phyloP scores from a whole-genome alignment of 2,329 filamentous ascomycete species.

The Clarireedia monteithiana region DNA sequence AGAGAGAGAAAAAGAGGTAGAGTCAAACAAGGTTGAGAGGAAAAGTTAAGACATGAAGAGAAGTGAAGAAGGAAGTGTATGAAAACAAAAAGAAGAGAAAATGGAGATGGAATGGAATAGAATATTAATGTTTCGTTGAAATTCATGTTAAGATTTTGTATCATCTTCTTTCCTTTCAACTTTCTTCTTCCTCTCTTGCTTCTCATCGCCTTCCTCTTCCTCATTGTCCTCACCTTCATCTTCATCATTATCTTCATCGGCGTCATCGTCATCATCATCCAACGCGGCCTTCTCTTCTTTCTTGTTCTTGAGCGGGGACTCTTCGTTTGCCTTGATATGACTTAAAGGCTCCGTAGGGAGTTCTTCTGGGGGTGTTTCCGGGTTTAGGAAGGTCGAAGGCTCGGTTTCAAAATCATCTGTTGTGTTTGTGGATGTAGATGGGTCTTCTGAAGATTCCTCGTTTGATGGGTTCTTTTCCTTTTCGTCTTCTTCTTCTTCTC shows the following conservation, averaged over 20 bases:
- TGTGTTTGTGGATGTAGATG: background rate
- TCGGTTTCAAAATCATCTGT: background rate
- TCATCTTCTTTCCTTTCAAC: constrained; percentile 1
- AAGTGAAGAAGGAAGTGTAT: too few species aligned
- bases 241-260: background rate
- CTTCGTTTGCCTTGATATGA: background rate
- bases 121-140: background rate
- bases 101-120: background rate
- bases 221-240: background rate
- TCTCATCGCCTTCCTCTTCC: background rate
- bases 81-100: too few species aligned
- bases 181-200: background rate
- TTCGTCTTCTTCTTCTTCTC: background rate
- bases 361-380: background rate
- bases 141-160: background rate
- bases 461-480: background rate
- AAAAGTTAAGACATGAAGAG: too few species aligned
- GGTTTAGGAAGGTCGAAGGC: background rate
- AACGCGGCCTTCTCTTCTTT: background rate
- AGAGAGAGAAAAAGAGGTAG: too few species aligned
- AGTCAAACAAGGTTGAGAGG: too few species aligned
- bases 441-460: background rate
- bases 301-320: background rate
- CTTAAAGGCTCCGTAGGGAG: background rate
- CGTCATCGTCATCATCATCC: background rate